Conservation (phyloP, 176 grass and related monocot genomes). For the Aegilops longissima region DNA sequence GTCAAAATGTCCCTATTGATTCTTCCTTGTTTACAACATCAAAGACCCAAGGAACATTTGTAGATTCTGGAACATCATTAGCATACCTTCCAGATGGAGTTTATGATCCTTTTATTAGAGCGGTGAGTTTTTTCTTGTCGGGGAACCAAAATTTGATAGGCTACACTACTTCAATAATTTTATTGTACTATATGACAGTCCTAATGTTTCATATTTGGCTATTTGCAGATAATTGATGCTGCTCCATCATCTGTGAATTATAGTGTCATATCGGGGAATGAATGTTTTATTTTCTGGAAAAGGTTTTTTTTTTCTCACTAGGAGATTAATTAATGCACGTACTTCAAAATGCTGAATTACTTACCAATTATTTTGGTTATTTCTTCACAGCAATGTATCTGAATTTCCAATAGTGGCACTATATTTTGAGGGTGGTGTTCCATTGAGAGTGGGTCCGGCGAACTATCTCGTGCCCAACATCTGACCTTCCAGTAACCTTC, state of each 20-base stretch:
- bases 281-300: slow-evolving; percentile 28
- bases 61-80: slow-evolving; percentile 86
- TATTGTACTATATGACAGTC: too few species aligned
- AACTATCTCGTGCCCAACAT: slow-evolving; percentile 60
- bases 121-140: slow-evolving; percentile 40
- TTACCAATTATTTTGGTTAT: background rate
- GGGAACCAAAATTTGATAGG: too few species aligned
- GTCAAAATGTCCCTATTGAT: slow-evolving; percentile 64
- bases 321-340: slow-evolving; percentile 16
- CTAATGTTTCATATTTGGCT: background rate
- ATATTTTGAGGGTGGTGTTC: slow-evolving; percentile 75
- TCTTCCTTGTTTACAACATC: slow-evolving; percentile 78
- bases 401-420: slow-evolving; percentile 77
- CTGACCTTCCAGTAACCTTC: too few species aligned
- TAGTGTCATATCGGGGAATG: too few species aligned
- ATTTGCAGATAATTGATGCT: background rate
- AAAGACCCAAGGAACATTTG: slow-evolving; percentile 76
- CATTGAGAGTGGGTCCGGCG: slow-evolving; percentile 62
- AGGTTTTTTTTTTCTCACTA: slow-evolving; percentile 39
- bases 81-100: slow-evolving; percentile 80
- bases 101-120: slow-evolving; percentile 81
- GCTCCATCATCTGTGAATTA: too few species aligned
- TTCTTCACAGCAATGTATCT: slow-evolving; percentile 50
- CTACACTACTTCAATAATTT: too few species aligned
- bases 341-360: background rate